A percentile compares a stretch with the other conserved stretches of the same genome.
Evolutionary conservation across 176 grass and related monocot genomes (phyloP).

Genomic region (Poa pratensis): DNA sequence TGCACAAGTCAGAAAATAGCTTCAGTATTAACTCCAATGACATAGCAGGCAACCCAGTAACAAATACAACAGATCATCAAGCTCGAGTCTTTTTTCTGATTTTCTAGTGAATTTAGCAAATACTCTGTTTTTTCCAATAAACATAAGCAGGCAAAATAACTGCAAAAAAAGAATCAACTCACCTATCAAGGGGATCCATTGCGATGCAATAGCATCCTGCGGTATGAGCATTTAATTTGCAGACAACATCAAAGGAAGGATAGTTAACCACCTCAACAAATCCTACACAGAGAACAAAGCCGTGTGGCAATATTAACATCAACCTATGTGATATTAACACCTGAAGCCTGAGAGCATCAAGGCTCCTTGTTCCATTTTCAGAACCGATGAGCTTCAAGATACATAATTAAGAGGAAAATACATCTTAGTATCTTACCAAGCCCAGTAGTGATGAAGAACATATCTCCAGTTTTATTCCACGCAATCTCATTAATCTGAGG

Average conservation of each 20-base stretch:
- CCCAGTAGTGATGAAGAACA: slow-evolving; percentile 99
- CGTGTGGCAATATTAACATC: slow-evolving; percentile 3
- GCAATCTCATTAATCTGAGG: slow-evolving; percentile 98
- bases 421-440: slow-evolving; percentile 61
- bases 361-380: slow-evolving; percentile 30
- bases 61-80: not conserved
- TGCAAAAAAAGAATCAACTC: slow-evolving; percentile 24
- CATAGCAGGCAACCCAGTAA: slow-evolving; percentile 18
- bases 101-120: not conserved
- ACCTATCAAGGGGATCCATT: slow-evolving; percentile 97
- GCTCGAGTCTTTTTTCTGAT: not conserved
- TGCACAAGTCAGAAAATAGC: slow-evolving; percentile 18
- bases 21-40: slow-evolving; percentile 10
- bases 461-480: slow-evolving; percentile 97
- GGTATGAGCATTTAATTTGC: slow-evolving; percentile 95
- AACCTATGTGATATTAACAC: slow-evolving; percentile 14
- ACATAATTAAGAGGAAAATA: slow-evolving; percentile 13
- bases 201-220: slow-evolving; percentile 98
- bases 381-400: slow-evolving; percentile 12
- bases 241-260: slow-evolving; percentile 65
- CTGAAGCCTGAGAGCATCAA: slow-evolving; percentile 23
- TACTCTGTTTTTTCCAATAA: not conserved
- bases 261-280: slow-evolving; percentile 84
- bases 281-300: slow-evolving; percentile 61
- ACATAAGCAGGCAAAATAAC: slow-evolving; percentile 16